Conservation (phyloP, 306 rosid genomes). For the Lathyrus aphaca region DNA sequence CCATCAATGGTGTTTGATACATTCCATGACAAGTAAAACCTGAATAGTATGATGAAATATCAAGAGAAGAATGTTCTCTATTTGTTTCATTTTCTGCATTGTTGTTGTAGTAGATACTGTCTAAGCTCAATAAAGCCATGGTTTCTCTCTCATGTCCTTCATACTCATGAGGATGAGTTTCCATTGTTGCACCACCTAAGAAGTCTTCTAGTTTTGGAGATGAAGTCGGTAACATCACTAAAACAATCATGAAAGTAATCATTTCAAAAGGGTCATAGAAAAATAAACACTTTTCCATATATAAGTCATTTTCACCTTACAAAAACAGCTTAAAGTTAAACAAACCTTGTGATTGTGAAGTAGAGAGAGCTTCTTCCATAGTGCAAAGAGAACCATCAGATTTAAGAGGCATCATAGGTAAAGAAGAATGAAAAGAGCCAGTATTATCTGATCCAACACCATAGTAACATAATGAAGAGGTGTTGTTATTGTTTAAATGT, state of each 20-base stretch:
- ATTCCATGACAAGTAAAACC: constrained; percentile 50
- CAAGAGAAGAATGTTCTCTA: constrained; percentile 44
- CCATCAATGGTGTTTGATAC: constrained; percentile 50
- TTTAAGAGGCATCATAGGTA: constrained; percentile 82
- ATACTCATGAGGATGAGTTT: constrained; percentile 46
- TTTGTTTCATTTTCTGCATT: constrained; percentile 45
- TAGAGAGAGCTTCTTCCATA: constrained; percentile 72
- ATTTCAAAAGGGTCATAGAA: not conserved
- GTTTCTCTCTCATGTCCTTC: constrained; percentile 67
- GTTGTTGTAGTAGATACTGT: constrained; percentile 64
- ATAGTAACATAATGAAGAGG: constrained; percentile 55
- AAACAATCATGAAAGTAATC: not conserved
- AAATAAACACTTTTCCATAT: not conserved
- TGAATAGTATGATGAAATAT: constrained; percentile 50
- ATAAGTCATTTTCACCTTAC: not conserved
- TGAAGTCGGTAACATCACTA: constrained; percentile 63
- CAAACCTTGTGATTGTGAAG: constrained; percentile 68
- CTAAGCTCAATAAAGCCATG: constrained; percentile 73
- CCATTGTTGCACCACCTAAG: constrained; percentile 74
- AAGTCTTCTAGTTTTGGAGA: constrained; percentile 91
- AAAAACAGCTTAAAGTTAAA: not conserved
- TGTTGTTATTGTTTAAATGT: constrained; percentile 32
- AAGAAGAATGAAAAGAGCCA: constrained; percentile 56
- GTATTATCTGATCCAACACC: constrained; percentile 50
- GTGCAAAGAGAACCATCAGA: constrained; percentile 87